These are phyloP conservation scores for Trametes hirsuta DNA, from an alignment of 1,284 basidiomycete genomes.

Conservation along the genomic window DNA sequence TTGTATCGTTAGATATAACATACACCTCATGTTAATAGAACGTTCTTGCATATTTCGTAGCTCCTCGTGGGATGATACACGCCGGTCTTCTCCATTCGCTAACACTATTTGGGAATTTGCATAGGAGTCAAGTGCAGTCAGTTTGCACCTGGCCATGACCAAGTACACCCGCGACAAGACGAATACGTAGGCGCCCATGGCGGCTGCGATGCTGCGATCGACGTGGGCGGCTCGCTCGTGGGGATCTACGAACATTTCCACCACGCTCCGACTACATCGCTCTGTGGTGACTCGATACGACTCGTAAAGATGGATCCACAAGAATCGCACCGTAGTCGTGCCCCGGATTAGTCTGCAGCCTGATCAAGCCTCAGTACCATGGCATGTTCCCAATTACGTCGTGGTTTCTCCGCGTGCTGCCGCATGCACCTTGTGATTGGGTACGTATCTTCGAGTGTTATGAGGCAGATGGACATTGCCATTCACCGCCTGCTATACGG, in stretches of 20 bases:
- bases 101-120: too few relatives aligned
- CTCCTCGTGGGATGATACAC: neutral
- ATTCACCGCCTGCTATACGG: slow-evolving; percentile 9
- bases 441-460: neutral
- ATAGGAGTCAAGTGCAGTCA: too few relatives aligned
- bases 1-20: slow-evolving; percentile 26
- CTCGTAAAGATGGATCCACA: slow-evolving; percentile 13
- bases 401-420: slow-evolving; percentile 1
- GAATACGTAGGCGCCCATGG: too few relatives aligned
- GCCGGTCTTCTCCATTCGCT: too few relatives aligned
- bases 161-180: too few relatives aligned
- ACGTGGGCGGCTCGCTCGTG: too few relatives aligned
- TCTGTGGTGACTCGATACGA: slow-evolving; percentile 7
- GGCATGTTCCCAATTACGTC: neutral
- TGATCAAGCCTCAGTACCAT: neutral
- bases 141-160: too few relatives aligned
- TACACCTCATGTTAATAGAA: neutral
- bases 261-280: too few relatives aligned
- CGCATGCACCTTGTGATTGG: slow-evolving; percentile 1
- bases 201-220: too few relatives aligned
- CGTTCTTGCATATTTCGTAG: neutral
- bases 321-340: neutral
- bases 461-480: neutral
- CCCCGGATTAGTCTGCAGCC: neutral
- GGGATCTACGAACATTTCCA: too few relatives aligned